Conservation (phyloP, 768 basidiomycete genomes). For the Russula foetens region DNA sequence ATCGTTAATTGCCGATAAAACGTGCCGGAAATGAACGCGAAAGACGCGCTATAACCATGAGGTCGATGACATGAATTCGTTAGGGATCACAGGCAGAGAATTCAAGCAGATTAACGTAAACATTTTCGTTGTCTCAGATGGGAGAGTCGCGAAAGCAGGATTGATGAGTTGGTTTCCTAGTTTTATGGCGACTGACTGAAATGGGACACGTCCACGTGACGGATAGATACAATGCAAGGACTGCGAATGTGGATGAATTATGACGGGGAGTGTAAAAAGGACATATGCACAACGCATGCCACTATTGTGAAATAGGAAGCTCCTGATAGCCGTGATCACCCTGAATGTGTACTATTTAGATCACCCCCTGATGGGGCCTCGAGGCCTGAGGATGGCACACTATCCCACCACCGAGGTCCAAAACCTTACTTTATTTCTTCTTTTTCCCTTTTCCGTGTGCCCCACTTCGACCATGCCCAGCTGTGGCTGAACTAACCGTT, state of each 20-base stretch:
- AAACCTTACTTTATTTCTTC: constrained; percentile 41
- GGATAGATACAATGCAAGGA: not conserved
- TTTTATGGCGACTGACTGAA: not conserved
- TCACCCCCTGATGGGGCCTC: constrained; percentile 17
- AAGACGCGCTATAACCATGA: constrained; percentile 14
- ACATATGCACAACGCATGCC: constrained; percentile 14
- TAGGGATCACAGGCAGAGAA: not conserved
- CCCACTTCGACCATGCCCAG: constrained; percentile 30
- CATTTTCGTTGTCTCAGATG: not conserved
- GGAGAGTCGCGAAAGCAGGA: not conserved
- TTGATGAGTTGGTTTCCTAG: not conserved
- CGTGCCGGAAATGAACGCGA: constrained; percentile 8
- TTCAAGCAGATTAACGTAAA: not conserved
- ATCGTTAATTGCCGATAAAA: constrained; percentile 12
- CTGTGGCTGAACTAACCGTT: constrained; percentile 24
- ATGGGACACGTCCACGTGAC: not conserved
- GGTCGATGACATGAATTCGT: constrained; percentile 12
- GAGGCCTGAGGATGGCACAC: constrained; percentile 5
- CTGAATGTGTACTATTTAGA: constrained; percentile 16
- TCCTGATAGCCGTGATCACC: constrained; percentile 7
- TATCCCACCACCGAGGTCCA: constrained; percentile 2
- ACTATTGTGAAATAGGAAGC: constrained; percentile 8
- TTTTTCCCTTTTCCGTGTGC: constrained; percentile 54
- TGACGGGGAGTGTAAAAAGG: constrained; percentile 7
- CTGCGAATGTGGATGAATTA: not conserved